phyloP scores from a whole-genome alignment of 1,284 basidiomycete genomes.

The Malassezia cuniculi region DNA sequence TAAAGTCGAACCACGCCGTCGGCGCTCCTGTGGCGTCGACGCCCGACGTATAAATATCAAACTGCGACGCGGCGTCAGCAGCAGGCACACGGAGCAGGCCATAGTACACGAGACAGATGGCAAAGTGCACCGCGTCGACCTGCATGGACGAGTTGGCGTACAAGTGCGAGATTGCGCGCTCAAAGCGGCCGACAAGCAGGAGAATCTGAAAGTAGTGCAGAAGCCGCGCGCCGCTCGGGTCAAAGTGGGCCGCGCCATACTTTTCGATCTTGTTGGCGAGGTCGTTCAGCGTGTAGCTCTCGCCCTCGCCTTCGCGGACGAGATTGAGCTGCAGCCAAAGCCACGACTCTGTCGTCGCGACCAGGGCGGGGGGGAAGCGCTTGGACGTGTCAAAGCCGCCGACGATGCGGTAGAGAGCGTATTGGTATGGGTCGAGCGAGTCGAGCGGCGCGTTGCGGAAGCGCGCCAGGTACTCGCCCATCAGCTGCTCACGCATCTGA shows the following conservation, averaged over 20 bases:
- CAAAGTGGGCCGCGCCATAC: slow-evolving; percentile 74
- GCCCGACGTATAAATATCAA: slow-evolving; percentile 22
- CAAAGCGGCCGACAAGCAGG: slow-evolving; percentile 84
- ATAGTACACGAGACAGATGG: slow-evolving; percentile 82
- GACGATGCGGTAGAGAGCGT: slow-evolving; percentile 87
- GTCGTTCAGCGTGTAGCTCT: slow-evolving; percentile 58
- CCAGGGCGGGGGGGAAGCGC: slow-evolving; percentile 69
- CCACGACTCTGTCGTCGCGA: slow-evolving; percentile 91
- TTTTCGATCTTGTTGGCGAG: slow-evolving; percentile 65
- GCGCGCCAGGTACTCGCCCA: slow-evolving; percentile 78
- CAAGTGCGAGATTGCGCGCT: slow-evolving; percentile 75
- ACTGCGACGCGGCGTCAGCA: slow-evolving; percentile 62
- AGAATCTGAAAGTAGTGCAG: slow-evolving; percentile 75
- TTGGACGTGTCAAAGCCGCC: slow-evolving; percentile 76
- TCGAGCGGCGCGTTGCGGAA: slow-evolving; percentile 52
- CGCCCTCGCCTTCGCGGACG: slow-evolving; percentile 46
- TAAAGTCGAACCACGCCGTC: slow-evolving; percentile 54
- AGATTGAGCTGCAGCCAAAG: slow-evolving; percentile 91
- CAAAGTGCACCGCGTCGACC: slow-evolving; percentile 86
- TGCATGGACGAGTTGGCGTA: slow-evolving; percentile 79
- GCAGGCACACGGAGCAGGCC: slow-evolving; percentile 74
- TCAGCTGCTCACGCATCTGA: slow-evolving; percentile 59
- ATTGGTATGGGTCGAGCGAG: slow-evolving; percentile 72
- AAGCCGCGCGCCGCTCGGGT: slow-evolving; percentile 57
- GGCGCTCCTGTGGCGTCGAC: slow-evolving; percentile 14